Conservation (phyloP, 2,329 filamentous ascomycete species). For the Fusarium pilosicola region DNA sequence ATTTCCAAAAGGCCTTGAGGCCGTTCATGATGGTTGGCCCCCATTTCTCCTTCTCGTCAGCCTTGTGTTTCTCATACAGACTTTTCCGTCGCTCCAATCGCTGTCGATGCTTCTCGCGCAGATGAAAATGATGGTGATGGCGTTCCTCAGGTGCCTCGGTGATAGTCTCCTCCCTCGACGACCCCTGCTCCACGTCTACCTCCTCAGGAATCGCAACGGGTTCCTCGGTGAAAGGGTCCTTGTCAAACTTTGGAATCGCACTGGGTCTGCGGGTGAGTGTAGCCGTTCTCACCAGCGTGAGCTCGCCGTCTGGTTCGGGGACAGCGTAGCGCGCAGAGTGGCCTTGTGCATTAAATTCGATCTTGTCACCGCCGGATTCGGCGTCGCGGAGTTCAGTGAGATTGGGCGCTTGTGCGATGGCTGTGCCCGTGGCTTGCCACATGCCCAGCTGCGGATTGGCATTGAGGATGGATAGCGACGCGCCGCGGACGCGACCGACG, state of each 20-base stretch:
- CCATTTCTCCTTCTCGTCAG: constrained; percentile 3
- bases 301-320: not conserved
- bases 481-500: not conserved
- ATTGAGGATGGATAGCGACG: not conserved
- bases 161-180: not conserved
- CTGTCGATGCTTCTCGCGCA: not conserved
- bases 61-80: not conserved
- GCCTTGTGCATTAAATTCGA: not conserved
- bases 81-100: not conserved
- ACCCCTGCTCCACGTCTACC: not conserved
- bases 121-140: not conserved
- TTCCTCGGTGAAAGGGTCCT: not conserved
- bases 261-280: not conserved
- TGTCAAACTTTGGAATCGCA: not conserved
- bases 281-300: not conserved
- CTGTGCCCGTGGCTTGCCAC: not conserved
- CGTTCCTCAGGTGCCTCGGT: not conserved
- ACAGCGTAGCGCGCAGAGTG: not conserved
- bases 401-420: not conserved
- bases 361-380: not conserved
- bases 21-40: not conserved
- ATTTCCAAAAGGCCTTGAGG: not conserved
- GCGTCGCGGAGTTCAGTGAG: constrained; percentile 1
- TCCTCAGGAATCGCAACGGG: not conserved
- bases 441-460: constrained; percentile 1